phyloP scores from a whole-genome alignment of 352 stramenopile genomes.

The Globisporangium paroecandrum region DNA sequence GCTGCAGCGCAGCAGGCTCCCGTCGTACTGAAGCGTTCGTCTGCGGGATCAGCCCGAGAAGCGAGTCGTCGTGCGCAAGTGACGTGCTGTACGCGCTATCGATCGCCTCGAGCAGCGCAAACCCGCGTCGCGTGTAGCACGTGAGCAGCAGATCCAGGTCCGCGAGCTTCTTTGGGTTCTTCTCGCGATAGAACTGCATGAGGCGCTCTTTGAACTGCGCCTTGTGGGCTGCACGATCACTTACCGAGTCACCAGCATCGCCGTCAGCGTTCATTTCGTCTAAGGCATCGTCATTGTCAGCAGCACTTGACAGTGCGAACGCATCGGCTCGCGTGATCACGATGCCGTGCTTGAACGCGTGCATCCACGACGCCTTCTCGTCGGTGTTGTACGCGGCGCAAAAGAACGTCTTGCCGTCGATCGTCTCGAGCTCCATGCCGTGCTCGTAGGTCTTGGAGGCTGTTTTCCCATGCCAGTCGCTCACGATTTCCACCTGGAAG shows the following conservation, averaged over 20 bases:
- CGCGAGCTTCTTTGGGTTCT: constrained; percentile 44
- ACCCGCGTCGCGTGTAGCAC: constrained; percentile 42
- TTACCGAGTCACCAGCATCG: constrained; percentile 11
- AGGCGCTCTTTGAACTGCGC: constrained; percentile 37
- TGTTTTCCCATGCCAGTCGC: constrained; percentile 73
- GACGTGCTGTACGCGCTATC: constrained; percentile 36
- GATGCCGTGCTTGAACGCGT: constrained; percentile 55
- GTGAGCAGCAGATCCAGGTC: constrained; percentile 47
- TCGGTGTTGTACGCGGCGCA: constrained; percentile 47
- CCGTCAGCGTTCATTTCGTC: background rate
- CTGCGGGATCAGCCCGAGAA: constrained; percentile 33
- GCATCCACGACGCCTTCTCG: constrained; percentile 62
- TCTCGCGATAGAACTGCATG: constrained; percentile 50
- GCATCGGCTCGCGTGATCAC: constrained; percentile 23
- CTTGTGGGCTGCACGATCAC: constrained; percentile 14
- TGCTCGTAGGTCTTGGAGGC: constrained; percentile 45
- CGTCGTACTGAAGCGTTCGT: constrained; percentile 36
- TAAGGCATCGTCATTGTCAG: background rate
- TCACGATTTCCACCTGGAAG: constrained; percentile 51
- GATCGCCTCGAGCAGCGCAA: constrained; percentile 47
- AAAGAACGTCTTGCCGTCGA: constrained; percentile 70
- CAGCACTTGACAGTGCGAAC: constrained; percentile 3
- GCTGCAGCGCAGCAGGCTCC: constrained; percentile 27
- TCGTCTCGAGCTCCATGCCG: constrained; percentile 66
- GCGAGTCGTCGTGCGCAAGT: constrained; percentile 28